A percentile compares a stretch with the other conserved stretches of the same genome.
Evolutionary conservation across 345 rosid genomes (phyloP).

Genomic region (Conringia planisiliqua): DNA sequence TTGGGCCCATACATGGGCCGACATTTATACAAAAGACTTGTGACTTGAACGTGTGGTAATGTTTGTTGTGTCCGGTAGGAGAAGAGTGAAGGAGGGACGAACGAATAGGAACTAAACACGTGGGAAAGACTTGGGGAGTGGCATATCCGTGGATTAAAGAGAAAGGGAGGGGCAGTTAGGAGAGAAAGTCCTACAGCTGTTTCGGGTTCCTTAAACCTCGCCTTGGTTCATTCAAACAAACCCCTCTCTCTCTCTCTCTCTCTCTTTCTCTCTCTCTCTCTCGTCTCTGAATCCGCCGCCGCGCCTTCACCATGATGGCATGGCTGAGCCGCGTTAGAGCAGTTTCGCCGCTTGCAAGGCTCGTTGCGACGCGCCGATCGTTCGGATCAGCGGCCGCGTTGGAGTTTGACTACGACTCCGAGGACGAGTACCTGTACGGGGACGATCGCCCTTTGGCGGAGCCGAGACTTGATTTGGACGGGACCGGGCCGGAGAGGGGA

Average conservation of each 20-base stretch:
- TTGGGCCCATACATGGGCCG: neutral
- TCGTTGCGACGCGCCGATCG: conserved; percentile 29
- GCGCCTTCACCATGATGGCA: conserved; percentile 51
- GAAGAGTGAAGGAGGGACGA: too few relatives aligned
- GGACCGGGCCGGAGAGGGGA: conserved; percentile 57
- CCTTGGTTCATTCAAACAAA: neutral
- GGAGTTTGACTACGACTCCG: conserved; percentile 47
- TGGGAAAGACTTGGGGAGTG: too few relatives aligned
- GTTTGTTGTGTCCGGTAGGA: neutral
- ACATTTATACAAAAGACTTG: neutral
- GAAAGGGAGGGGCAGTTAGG: neutral
- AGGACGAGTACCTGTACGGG: conserved; percentile 48
- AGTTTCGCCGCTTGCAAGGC: conserved; percentile 19
- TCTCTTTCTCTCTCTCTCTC: too few relatives aligned
- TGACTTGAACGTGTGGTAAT: neutral
- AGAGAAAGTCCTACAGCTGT: neutral
- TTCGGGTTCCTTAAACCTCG: conserved; percentile 37
- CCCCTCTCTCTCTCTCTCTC: conserved; percentile 22
- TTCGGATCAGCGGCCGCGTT: conserved; percentile 70
- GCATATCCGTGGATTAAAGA: conserved; percentile 27
- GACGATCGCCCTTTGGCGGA: conserved; percentile 11
- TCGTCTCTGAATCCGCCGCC: conserved; percentile 29
- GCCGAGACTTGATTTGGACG: conserved; percentile 37
- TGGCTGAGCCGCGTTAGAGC: conserved; percentile 49
- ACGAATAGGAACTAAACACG: neutral